Evolutionary conservation across 192 early-diverging fungal genomes (phyloP), one percentile per base, ranked within the genome.

Genomic region (Allomyces macrogynus): DNA sequence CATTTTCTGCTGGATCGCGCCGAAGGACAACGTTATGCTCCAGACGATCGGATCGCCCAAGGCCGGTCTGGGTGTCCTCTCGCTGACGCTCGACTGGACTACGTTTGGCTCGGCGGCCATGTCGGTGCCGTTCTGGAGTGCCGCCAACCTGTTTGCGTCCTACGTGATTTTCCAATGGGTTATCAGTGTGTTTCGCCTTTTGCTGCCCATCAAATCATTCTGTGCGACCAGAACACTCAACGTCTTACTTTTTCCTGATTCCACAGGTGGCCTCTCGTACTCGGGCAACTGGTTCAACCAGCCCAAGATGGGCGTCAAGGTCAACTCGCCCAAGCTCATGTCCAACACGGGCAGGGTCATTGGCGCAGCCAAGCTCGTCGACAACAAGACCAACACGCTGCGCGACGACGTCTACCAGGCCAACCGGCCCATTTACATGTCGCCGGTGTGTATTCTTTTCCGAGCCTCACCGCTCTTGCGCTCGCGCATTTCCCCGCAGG

Each of bases 111-210:
- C 78, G 10, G 80, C 81, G 5, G 76, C 76, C 62, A 73, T 74
- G n/a, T 67, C 67, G 42, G 84, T 81, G 72, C 49, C 49, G 2
- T 91, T 80, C 75, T 80, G 78, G 67, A 80, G 81, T 27, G 77
- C 80, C 61, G 72, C 68, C 42, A 82, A 82, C 67, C 73, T 82
- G 64, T 44, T 74, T 12, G 66, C 74, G 61, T 76, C 78, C 44
- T 82, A 78, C 64, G 66, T 81, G 10, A 44, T 79, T 20, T 70
- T 77, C 60, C 71, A 68, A 32, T 83, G 77, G 72, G 71, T 86
- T 62, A 67, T 80, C 62, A 70, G 68, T 14, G 82, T 81, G 22
- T 66, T 71, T 60, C 63, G 81, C 26, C 4, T 27, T 27, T 27
- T 27, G n/a, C n/a, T n/a, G n/a, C n/a, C n/a, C 26, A 4, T 27